Evolutionary conservation across 352 stramenopile species (phyloP).

Genomic region (Peronospora belbahrii): DNA sequence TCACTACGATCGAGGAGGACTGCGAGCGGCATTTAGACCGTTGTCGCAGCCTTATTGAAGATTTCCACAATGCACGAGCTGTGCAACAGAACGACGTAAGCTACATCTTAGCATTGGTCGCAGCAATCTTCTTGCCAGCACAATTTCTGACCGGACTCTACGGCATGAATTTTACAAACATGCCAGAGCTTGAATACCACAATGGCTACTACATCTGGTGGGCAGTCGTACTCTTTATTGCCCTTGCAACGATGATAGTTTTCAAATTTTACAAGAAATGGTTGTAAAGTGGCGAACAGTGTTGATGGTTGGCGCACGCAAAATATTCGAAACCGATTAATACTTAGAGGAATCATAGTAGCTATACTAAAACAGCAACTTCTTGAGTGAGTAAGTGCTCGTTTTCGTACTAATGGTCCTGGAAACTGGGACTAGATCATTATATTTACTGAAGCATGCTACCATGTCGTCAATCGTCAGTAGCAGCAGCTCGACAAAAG

Average conservation of each 20-base stretch:
- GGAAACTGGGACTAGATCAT: no score
- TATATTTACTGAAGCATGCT: no score
- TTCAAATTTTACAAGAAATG: conserved; percentile 77
- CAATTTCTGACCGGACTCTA: conserved; percentile 84
- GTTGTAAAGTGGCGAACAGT: conserved; percentile 26
- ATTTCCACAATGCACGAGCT: conserved; percentile 58
- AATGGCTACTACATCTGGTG: conserved; percentile 83
- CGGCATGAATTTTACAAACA: conserved; percentile 86
- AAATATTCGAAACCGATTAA: background rate
- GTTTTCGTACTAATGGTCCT: no score
- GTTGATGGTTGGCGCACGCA: background rate
- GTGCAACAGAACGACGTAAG: conserved; percentile 68
- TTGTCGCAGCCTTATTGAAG: conserved; percentile 55
- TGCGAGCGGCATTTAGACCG: conserved; percentile 71
- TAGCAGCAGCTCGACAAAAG: no score
- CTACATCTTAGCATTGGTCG: conserved; percentile 71
- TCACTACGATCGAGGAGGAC: conserved; percentile 72
- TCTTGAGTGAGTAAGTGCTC: no score
- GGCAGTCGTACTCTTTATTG: conserved; percentile 48
- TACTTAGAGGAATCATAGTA: no score
- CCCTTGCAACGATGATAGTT: conserved; percentile 32
- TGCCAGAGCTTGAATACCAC: conserved; percentile 71
- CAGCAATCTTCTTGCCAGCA: conserved; percentile 69
- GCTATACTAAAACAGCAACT: no score
- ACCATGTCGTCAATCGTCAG: no score